A percentile compares a stretch with the other conserved stretches of the same genome.
Conservation (phyloP, 768 basidiomycete species). For the Amanita pseudoporphyria region DNA sequence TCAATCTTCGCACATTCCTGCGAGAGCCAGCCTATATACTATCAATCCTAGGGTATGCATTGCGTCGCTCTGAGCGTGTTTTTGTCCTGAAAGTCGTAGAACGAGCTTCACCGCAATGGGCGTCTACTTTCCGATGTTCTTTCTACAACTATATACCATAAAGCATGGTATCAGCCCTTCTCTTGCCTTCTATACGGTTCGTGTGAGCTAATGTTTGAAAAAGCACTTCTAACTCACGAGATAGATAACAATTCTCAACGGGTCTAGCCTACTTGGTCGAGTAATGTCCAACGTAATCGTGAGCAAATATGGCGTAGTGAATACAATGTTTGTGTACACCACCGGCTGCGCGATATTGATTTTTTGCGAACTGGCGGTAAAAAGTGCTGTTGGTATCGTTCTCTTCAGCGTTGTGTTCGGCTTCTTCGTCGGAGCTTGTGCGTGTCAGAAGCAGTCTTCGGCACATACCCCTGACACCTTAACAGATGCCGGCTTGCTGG, state of each 20-base stretch:
- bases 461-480: slow-evolving; percentile 10
- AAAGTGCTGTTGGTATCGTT: slow-evolving; percentile 23
- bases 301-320: slow-evolving; percentile 29
- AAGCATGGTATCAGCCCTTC: slow-evolving; percentile 32
- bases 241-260: slow-evolving; percentile 45
- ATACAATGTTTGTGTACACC: slow-evolving; percentile 26
- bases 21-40: slow-evolving; percentile 34
- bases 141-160: slow-evolving; percentile 44
- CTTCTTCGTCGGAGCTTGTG: slow-evolving; percentile 37
- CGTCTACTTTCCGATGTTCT: slow-evolving; percentile 44
- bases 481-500: slow-evolving; percentile 30
- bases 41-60: slow-evolving; percentile 27
- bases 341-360: slow-evolving; percentile 24
- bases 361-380: slow-evolving; percentile 34
- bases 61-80: background rate
- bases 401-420: slow-evolving; percentile 34
- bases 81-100: slow-evolving; percentile 13
- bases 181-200: slow-evolving; percentile 51
- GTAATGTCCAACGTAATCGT: slow-evolving; percentile 34
- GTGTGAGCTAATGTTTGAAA: background rate
- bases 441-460: slow-evolving; percentile 14
- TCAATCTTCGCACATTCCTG: slow-evolving; percentile 24
- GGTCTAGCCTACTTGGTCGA: slow-evolving; percentile 36
- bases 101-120: slow-evolving; percentile 26
- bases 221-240: background rate